Percentiles rank a stretch among this genome's conserved stretches.
Evolutionary conservation across 352 stramenopile genomes (phyloP).

Genomic region (Peronosclerospora sorghi): DNA sequence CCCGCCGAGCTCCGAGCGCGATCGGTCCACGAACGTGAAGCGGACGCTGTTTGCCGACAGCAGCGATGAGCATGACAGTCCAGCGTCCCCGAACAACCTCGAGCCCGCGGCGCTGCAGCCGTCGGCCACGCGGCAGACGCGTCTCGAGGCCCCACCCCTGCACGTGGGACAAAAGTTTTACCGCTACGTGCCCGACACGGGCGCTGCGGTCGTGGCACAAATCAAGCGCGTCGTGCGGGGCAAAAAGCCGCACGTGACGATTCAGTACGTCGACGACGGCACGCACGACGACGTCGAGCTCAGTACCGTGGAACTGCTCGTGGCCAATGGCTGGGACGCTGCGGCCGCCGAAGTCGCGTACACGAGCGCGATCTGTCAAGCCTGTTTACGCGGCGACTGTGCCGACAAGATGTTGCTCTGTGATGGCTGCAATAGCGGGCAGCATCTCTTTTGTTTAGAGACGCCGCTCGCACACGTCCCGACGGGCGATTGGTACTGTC

Average conservation of each 20-base stretch:
- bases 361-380: slow-evolving; percentile 75
- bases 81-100: slow-evolving; percentile 5
- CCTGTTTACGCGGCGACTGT: slow-evolving; percentile 74
- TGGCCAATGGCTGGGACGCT: slow-evolving; percentile 71
- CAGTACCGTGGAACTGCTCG: slow-evolving; percentile 59
- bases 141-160: slow-evolving; percentile 45
- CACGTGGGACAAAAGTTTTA: slow-evolving; percentile 60
- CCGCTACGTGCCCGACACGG: slow-evolving; percentile 49
- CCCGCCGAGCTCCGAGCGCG: slow-evolving; percentile 5
- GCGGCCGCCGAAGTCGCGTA: slow-evolving; percentile 57
- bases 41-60: slow-evolving; percentile 57
- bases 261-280: slow-evolving; percentile 54
- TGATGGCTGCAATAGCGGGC: slow-evolving; percentile 69
- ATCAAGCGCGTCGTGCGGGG: slow-evolving; percentile 65
- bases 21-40: too few species aligned
- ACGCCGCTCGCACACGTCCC: slow-evolving; percentile 44
- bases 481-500: slow-evolving; percentile 72
- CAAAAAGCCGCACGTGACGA: slow-evolving; percentile 65
- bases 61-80: slow-evolving; percentile 44
- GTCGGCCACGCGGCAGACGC: slow-evolving; percentile 30
- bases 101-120: slow-evolving; percentile 41
- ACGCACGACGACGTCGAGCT: slow-evolving; percentile 47
- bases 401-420: slow-evolving; percentile 73
- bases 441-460: slow-evolving; percentile 74
- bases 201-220: slow-evolving; percentile 45